Percentiles rank a stretch among this genome's conserved stretches.
phyloP scores from a whole-genome alignment of 73 alveolate genomes.

The Blepharisma japonicum region DNA sequence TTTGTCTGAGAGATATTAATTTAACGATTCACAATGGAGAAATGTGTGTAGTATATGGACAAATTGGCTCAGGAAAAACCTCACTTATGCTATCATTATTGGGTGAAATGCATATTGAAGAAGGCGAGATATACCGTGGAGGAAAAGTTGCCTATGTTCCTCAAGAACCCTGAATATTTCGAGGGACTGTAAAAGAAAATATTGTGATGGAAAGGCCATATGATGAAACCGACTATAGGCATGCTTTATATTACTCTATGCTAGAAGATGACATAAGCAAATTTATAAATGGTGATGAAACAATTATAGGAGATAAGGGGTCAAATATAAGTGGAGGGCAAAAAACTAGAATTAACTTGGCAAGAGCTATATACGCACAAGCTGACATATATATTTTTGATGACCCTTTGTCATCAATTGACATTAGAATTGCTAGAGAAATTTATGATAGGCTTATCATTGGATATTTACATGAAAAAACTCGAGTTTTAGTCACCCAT shows the following conservation, averaged over 20 bases:
- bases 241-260: no score
- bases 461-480: no score
- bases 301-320: no score
- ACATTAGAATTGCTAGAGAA: not conserved
- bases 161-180: slow-evolving; percentile 36
- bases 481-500: no score
- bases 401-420: slow-evolving; percentile 67
- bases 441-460: no score
- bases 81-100: slow-evolving; percentile 46
- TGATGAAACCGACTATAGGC: no score
- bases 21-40: slow-evolving; percentile 43
- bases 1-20: not conserved
- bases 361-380: slow-evolving; percentile 73
- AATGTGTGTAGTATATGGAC: slow-evolving; percentile 51
- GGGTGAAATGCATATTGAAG: slow-evolving; percentile 35
- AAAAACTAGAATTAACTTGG: slow-evolving; percentile 74
- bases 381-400: slow-evolving; percentile 59
- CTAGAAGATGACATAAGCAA: no score
- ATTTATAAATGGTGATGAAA: no score
- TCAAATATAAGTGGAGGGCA: slow-evolving; percentile 24
- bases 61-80: slow-evolving; percentile 67
- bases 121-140: no score
- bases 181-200: slow-evolving; percentile 50
- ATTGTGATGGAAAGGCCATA: no score
- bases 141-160: no score